Evolutionary conservation across 2,329 filamentous ascomycete genomes (phyloP).

Genomic region (Penicillium brevicompactum): DNA sequence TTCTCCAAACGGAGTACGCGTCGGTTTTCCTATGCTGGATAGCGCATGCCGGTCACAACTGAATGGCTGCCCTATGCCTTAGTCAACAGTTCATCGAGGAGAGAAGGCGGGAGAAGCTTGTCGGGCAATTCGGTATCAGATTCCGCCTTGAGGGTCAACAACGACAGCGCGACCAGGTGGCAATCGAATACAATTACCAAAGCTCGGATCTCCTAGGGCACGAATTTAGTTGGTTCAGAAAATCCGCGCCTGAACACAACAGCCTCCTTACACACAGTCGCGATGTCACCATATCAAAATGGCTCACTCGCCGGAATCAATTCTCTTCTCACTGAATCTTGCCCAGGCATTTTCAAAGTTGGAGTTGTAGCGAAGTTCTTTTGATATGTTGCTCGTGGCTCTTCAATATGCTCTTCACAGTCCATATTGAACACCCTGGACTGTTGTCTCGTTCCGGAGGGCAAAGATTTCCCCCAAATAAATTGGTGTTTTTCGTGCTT

Average conservation of each 20-base stretch:
- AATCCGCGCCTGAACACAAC: constrained; percentile 38
- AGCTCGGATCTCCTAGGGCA: constrained; percentile 23
- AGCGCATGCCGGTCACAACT: constrained; percentile 64
- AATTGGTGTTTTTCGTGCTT: constrained; percentile 22
- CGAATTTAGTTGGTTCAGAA: constrained; percentile 19
- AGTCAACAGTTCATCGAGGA: constrained; percentile 36
- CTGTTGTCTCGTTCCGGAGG: constrained; percentile 43
- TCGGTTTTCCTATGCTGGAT: constrained; percentile 58
- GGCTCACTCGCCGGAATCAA: constrained; percentile 63
- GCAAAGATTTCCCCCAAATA: constrained; percentile 22
- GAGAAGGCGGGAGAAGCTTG: constrained; percentile 56
- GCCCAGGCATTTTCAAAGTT: constrained; percentile 30
- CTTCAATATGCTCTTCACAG: constrained; percentile 34
- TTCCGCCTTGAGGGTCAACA: constrained; percentile 53
- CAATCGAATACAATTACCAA: constrained; percentile 12
- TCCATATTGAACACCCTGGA: constrained; percentile 32
- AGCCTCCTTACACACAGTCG: constrained; percentile 51
- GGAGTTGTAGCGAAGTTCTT: constrained; percentile 58
- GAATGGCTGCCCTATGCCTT: constrained; percentile 56
- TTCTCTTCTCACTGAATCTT: constrained; percentile 22
- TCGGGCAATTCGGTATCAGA: constrained; percentile 51
- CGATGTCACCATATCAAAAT: constrained; percentile 23
- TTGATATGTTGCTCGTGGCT: constrained; percentile 42
- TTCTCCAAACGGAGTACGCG: constrained; percentile 45
- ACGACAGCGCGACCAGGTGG: constrained; percentile 20